Evolutionary conservation across 2,329 filamentous ascomycete species (phyloP).

Genomic region (Raffaelea deltoideospora): DNA sequence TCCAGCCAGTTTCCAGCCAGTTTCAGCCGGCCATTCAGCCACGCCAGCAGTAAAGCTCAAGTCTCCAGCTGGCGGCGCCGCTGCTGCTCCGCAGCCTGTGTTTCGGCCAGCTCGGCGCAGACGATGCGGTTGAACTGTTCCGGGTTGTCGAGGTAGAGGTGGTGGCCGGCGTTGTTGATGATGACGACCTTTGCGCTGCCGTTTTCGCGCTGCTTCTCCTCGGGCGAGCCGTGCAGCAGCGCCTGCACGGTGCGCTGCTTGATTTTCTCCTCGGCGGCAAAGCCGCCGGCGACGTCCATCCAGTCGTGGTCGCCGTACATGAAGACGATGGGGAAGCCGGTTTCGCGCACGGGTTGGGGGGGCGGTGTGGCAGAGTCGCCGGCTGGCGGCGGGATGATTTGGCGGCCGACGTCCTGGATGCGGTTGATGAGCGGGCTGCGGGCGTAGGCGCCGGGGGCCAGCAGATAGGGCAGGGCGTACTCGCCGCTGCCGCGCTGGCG

Average conservation of each 20-base stretch:
- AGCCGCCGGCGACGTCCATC: conserved; percentile 90
- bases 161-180: conserved; percentile 46
- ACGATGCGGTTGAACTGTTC: conserved; percentile 41
- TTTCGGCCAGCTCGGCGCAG: conserved; percentile 37
- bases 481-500: conserved; percentile 83
- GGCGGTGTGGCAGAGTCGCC: conserved; percentile 15
- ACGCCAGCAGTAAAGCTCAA: no score
- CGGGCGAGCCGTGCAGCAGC: conserved; percentile 45
- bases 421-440: conserved; percentile 74
- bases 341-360: conserved; percentile 27
- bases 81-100: conserved; percentile 14
- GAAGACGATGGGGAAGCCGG: conserved; percentile 68
- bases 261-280: conserved; percentile 65
- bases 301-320: conserved; percentile 98
- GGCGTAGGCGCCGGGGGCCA: conserved; percentile 86
- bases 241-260: conserved; percentile 48
- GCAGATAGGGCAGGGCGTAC: conserved; percentile 81
- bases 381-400: conserved; percentile 26
- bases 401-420: conserved; percentile 76
- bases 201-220: conserved; percentile 58
- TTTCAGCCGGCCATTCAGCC: no score
- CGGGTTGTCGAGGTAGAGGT: conserved; percentile 45
- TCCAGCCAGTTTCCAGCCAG: no score
- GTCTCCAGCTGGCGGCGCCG: conserved; percentile 4
- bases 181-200: conserved; percentile 72